phyloP scores from a whole-genome alignment of 306 rosid genomes.

The Ziziphus jujuba region DNA sequence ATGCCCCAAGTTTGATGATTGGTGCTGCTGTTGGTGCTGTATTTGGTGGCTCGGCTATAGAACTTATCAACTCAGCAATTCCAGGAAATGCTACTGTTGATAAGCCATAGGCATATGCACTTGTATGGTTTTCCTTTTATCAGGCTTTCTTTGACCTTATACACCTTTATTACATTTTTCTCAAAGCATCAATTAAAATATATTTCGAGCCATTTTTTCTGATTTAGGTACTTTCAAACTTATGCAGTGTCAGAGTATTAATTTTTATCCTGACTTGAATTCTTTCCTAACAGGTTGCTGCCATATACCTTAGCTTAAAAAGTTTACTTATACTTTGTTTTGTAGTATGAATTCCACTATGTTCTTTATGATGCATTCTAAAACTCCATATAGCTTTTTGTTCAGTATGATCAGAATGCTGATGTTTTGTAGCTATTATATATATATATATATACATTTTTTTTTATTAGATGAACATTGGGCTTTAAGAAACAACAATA shows the following conservation, averaged over 20 bases:
- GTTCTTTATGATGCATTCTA: not conserved
- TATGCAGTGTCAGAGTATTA: slow-evolving; percentile 2
- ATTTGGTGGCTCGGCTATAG: slow-evolving; percentile 93
- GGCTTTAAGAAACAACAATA: too few relatives aligned
- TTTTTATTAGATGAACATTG: too few relatives aligned
- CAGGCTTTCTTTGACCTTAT: not conserved
- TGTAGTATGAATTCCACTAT: not conserved
- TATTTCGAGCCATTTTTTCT: slow-evolving; percentile 22
- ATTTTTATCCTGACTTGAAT: too few relatives aligned
- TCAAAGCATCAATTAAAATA: not conserved
- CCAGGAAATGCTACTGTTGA: slow-evolving; percentile 99
- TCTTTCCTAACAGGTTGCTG: too few relatives aligned
- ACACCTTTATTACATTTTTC: not conserved
- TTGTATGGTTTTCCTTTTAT: slow-evolving; percentile 47
- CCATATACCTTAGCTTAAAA: too few relatives aligned
- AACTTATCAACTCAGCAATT: slow-evolving; percentile 78
- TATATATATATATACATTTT: too few relatives aligned
- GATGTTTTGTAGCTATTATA: too few relatives aligned
- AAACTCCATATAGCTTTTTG: not conserved
- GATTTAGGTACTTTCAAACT: slow-evolving; percentile 20
- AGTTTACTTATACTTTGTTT: too few relatives aligned
- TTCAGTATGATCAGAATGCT: not conserved
- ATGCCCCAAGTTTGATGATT: slow-evolving; percentile 99
- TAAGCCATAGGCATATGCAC: slow-evolving; percentile 97
- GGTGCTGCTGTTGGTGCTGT: slow-evolving; percentile 99